Evolutionary conservation across 495 filamentous ascomycete species (phyloP).

Genomic region (Xylaria venustula): DNA sequence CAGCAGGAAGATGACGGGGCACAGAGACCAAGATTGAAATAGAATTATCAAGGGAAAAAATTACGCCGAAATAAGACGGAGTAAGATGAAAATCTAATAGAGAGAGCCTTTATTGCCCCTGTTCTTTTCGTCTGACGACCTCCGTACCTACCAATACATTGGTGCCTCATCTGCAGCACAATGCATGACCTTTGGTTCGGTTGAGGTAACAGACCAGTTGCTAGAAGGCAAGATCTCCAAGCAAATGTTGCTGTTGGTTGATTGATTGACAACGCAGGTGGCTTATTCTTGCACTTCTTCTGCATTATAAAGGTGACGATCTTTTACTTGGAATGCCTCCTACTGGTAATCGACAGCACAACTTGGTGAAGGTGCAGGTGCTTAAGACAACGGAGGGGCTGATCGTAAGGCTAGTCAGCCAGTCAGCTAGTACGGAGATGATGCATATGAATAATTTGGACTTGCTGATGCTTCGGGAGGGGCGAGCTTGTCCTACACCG

Average conservation of each 20-base stretch:
- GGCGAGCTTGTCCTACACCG: neutral
- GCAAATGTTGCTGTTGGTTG: neutral
- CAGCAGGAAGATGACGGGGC: too few species aligned
- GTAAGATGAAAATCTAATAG: too few species aligned
- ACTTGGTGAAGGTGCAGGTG: constrained; percentile 7
- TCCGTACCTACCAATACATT: too few species aligned
- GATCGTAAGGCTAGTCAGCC: constrained; percentile 33
- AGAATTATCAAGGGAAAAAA: too few species aligned
- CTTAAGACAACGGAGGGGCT: constrained; percentile 19
- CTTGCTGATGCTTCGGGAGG: neutral
- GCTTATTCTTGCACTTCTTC: neutral
- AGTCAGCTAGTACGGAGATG: constrained; percentile 26
- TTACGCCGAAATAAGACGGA: too few species aligned
- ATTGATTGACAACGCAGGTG: neutral
- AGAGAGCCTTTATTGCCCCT: too few species aligned
- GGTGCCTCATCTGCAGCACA: too few species aligned
- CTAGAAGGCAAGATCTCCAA: neutral
- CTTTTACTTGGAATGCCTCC: neutral
- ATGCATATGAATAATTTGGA: neutral
- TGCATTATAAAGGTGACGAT: neutral
- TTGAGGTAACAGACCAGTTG: neutral
- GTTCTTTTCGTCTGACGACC: too few species aligned
- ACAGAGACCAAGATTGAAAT: too few species aligned
- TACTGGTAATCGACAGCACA: neutral
- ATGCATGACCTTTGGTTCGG: neutral